These are phyloP conservation scores for Psilocybe sp. DNA, from an alignment of 768 basidiomycete genomes.

Conservation along the genomic window DNA sequence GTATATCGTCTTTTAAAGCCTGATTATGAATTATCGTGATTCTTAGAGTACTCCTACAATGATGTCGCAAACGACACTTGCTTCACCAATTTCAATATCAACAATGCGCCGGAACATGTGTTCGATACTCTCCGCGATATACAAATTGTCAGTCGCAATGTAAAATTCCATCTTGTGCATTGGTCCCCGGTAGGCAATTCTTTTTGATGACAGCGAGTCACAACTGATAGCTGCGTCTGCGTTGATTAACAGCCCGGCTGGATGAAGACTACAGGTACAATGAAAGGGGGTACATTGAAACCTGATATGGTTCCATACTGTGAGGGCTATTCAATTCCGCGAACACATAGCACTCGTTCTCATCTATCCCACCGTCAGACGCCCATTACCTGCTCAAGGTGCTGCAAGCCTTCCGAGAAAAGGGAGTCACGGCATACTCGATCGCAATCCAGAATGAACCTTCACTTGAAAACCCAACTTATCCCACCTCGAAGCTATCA, in stretches of 20 bases:
- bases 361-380: constrained; percentile 31
- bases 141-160: constrained; percentile 45
- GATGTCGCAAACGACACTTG: constrained; percentile 56
- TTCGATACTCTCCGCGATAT: constrained; percentile 64
- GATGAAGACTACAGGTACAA: constrained; percentile 66
- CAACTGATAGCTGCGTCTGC: too few species aligned
- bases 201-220: background rate
- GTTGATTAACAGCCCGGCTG: constrained; percentile 52
- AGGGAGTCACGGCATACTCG: constrained; percentile 60
- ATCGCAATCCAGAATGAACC: constrained; percentile 58
- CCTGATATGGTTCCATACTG: constrained; percentile 41
- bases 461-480: constrained; percentile 52
- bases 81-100: constrained; percentile 50
- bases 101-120: constrained; percentile 53
- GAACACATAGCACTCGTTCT: background rate
- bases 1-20: background rate
- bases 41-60: constrained; percentile 55
- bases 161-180: constrained; percentile 56
- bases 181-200: constrained; percentile 61
- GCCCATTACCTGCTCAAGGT: constrained; percentile 66
- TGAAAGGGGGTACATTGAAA: constrained; percentile 62
- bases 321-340: constrained; percentile 24
- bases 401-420: constrained; percentile 56
- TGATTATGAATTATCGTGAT: background rate
- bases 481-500: constrained; percentile 55